Base-by-base conservation (phyloP, 768 basidiomycete genomes). In the Russula dissimulans region DNA sequence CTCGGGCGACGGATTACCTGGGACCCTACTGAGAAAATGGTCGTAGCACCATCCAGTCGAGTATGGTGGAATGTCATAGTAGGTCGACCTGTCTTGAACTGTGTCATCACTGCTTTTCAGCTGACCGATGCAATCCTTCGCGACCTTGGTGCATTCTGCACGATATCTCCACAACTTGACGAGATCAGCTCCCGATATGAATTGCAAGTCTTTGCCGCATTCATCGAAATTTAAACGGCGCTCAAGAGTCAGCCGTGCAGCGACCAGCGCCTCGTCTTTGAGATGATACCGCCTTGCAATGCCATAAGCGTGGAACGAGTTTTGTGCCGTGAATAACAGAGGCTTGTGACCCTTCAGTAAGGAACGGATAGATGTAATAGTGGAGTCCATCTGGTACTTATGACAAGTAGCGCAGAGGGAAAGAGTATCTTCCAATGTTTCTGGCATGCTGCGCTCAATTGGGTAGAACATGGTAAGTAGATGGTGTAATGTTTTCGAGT, bases 251-350 rank as follows among this genome's bases (percentile, higher is more conserved):
- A 45, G 34, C 15, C 12, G 59, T 12, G 59, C 59, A 1, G 47
- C 47, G 3, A 56, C 11, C 4, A 49, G 22, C 7, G 48, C 54
- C 14, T 60, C 59, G 18, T 56, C 48, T n/a, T 29, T 5, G 18
- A 56, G 59, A 3, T 54, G 31, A 48, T 54, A 60, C 41, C 52
- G 46, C 10, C 52, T 60, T 12, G 59, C 46, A 32, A 60, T 54
- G 4, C 52, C 59, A 31, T 43, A 60, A 26, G 52, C 52, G 32
- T 39, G 59, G 52, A 54, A 48, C 12, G 46, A 48, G 18, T 48
- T 48, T 26, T 22, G 9, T 1, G 17, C 39, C 4, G 52, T 59
- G 52, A 54, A 12, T 12, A 54, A 42, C 14, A 39, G 11, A 12
- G 58, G 38, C 10, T 29, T 12, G 38, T 34, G 12, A 31, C 29